A percentile compares a stretch with the other conserved stretches of the same genome.
Evolutionary conservation across 2,329 filamentous ascomycete species (phyloP).

Genomic region (Zymoseptoria pseudotritici): DNA sequence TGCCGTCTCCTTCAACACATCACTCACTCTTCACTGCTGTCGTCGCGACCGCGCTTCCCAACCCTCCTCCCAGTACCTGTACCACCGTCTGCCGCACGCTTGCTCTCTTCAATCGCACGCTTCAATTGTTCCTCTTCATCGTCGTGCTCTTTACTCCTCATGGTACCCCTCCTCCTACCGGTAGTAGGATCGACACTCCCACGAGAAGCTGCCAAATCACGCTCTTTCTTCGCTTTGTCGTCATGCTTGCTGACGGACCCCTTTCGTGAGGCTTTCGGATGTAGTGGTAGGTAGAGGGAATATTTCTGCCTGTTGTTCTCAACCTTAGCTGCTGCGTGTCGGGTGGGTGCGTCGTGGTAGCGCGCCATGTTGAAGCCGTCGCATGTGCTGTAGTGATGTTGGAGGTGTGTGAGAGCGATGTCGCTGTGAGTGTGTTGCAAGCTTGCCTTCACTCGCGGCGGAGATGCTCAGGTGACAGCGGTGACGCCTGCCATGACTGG

Average conservation of each 20-base stretch:
- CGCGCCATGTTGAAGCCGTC: constrained; percentile 17
- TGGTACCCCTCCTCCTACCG: constrained; percentile 84
- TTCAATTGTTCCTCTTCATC: constrained; percentile 88
- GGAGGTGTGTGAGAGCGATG: background rate
- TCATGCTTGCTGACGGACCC: constrained; percentile 59
- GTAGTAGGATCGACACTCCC: constrained; percentile 49
- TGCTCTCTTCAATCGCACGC: constrained; percentile 90
- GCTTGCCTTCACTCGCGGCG: constrained; percentile 1
- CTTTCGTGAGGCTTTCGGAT: constrained; percentile 51
- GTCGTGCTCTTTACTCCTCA: constrained; percentile 95
- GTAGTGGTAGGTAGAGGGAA: constrained; percentile 56
- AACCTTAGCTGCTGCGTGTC: constrained; percentile 23
- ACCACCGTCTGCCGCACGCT: constrained; percentile 60
- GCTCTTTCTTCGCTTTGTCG: constrained; percentile 48
- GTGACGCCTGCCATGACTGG: background rate
- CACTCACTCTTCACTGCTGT: constrained; percentile 89
- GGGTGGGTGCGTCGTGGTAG: constrained; percentile 18
- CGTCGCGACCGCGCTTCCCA: constrained; percentile 77
- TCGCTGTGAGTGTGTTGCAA: constrained; percentile 1
- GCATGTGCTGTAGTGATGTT: background rate
- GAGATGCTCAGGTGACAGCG: constrained; percentile 1
- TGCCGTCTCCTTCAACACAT: background rate
- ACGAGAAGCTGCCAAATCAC: constrained; percentile 46
- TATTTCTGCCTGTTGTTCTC: constrained; percentile 48
- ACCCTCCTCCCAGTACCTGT: constrained; percentile 53